These are phyloP conservation scores for Acanthamoeba comandoni DNA, from an alignment of 208 protist species.

Conservation along the genomic window DNA sequence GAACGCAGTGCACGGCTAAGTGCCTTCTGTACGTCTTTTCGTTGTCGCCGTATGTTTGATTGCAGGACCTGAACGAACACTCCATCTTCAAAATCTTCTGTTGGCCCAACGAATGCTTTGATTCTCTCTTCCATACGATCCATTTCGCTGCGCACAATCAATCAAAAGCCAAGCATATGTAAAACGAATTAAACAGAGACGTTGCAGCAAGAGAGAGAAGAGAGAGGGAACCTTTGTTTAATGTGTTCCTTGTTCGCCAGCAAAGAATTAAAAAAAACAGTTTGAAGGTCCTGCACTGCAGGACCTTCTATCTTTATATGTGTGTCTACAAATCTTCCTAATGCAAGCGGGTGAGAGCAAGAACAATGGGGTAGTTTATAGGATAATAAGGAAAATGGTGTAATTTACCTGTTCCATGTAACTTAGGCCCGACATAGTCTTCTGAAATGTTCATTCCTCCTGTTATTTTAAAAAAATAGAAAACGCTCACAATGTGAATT, in stretches of 20 bases:
- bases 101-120: neutral
- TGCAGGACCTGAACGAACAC: constrained; percentile 66
- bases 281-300: constrained; percentile 70
- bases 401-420: constrained; percentile 65
- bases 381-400: neutral
- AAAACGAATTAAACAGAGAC: neutral
- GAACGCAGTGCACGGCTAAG: constrained; percentile 44
- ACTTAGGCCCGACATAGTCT: constrained; percentile 77
- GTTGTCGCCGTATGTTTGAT: constrained; percentile 45
- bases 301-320: constrained; percentile 80
- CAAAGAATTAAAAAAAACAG: constrained; percentile 74
- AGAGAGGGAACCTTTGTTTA: neutral
- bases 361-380: neutral
- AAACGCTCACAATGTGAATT: too few relatives aligned
- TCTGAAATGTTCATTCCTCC: constrained; percentile 66
- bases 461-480: constrained; percentile 22
- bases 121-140: constrained; percentile 28
- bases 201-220: neutral
- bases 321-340: constrained; percentile 78
- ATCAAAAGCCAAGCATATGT: too few relatives aligned
- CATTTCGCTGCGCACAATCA: neutral
- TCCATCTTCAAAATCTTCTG: constrained; percentile 13
- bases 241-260: constrained; percentile 69
- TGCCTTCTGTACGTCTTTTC: constrained; percentile 37
- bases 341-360: neutral